Evolutionary conservation across 106 monocot genomes (phyloP).

Genomic region (Agapanthus africanus): DNA sequence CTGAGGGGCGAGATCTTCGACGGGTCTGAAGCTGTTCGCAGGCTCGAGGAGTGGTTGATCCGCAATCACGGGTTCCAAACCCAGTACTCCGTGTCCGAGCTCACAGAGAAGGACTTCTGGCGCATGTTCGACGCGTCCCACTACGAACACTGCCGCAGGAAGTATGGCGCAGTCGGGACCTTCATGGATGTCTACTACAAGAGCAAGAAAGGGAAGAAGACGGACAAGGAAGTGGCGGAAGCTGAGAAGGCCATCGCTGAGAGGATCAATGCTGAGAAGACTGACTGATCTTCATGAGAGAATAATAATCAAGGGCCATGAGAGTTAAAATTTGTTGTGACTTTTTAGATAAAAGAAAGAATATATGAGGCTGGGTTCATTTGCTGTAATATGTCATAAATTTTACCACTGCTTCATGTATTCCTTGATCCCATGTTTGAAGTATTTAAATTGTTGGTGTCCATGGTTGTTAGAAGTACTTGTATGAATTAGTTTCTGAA

Average conservation of each 20-base stretch:
- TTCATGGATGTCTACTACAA: conserved; percentile 66
- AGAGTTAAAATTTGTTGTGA: too few relatives aligned
- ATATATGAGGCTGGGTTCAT: too few relatives aligned
- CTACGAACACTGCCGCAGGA: conserved; percentile 41
- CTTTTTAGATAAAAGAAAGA: too few relatives aligned
- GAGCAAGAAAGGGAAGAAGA: conserved; percentile 58
- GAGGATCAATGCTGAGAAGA: conserved; percentile 38
- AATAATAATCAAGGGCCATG: too few relatives aligned
- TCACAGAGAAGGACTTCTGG: conserved; percentile 68
- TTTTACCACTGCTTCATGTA: too few relatives aligned
- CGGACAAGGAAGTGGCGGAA: conserved; percentile 54
- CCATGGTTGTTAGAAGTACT: too few relatives aligned
- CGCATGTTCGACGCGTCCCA: conserved; percentile 45
- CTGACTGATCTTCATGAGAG: too few relatives aligned
- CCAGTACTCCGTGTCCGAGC: conserved; percentile 49
- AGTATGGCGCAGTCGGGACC: conserved; percentile 43
- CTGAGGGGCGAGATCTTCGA: conserved; percentile 43
- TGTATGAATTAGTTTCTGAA: too few relatives aligned
- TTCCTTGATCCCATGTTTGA: too few relatives aligned
- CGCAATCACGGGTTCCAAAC: conserved; percentile 45
- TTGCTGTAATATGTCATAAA: too few relatives aligned
- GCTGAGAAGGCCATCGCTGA: conserved; percentile 44
- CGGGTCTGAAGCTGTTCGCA: conserved; percentile 28
- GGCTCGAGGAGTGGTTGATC: conserved; percentile 42
- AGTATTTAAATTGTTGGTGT: too few relatives aligned